Evolutionary conservation across 768 basidiomycete genomes (phyloP).

Genomic region (Punctularia strigosozonata): DNA sequence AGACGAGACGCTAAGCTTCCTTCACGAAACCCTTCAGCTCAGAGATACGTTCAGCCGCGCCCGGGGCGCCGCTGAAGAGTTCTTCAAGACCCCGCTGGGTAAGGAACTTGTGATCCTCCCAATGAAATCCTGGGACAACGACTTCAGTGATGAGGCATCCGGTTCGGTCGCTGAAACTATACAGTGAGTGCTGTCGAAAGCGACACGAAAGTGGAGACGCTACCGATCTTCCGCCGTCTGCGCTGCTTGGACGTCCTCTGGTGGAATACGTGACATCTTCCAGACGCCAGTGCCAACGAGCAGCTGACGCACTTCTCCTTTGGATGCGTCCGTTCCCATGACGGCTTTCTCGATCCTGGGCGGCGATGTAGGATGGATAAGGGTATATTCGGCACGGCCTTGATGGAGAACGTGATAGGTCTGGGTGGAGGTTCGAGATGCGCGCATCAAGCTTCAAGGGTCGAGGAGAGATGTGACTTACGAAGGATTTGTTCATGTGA

Average conservation of each 20-base stretch:
- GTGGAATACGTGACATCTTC: slow-evolving; percentile 46
- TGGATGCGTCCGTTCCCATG: slow-evolving; percentile 28
- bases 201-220: no score
- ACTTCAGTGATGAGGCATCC: slow-evolving; percentile 50
- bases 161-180: slow-evolving; percentile 19
- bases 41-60: slow-evolving; percentile 12
- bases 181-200: no score
- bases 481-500: slow-evolving; percentile 38
- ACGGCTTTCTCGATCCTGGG: slow-evolving; percentile 26
- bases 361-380: slow-evolving; percentile 23
- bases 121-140: slow-evolving; percentile 44
- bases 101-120: slow-evolving; percentile 39
- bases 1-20: neutral
- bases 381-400: slow-evolving; percentile 38
- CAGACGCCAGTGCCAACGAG: slow-evolving; percentile 39
- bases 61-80: slow-evolving; percentile 20
- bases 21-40: slow-evolving; percentile 12
- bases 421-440: slow-evolving; percentile 13
- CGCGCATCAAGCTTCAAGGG: neutral
- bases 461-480: slow-evolving; percentile 12
- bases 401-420: slow-evolving; percentile 41
- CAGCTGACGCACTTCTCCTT: slow-evolving; percentile 34
- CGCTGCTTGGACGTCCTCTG: slow-evolving; percentile 22
- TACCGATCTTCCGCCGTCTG: slow-evolving; percentile 21
- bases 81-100: slow-evolving; percentile 20